These are phyloP conservation scores for Ganoderma leucocontextum DNA, from an alignment of 1,284 basidiomycete genomes.

Conservation along the genomic window DNA sequence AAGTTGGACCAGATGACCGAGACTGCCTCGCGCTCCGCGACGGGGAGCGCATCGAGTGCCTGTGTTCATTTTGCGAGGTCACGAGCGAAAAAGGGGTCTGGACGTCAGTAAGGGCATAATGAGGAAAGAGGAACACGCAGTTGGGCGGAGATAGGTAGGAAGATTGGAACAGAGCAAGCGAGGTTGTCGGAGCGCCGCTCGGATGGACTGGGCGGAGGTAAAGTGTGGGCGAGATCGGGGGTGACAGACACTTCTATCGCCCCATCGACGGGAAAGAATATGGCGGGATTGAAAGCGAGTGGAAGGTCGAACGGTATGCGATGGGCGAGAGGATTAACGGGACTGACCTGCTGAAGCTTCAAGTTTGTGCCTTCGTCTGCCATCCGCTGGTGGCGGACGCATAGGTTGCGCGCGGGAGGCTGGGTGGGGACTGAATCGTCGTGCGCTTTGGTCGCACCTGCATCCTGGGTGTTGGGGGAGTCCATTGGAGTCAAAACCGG, in stretches of 20 bases:
- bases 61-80: conserved; percentile 44
- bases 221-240: background rate
- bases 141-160: background rate
- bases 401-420: conserved; percentile 76
- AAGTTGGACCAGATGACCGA: conserved; percentile 97
- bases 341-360: conserved; percentile 89
- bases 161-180: background rate
- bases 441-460: conserved; percentile 11
- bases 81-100: background rate
- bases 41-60: conserved; percentile 93
- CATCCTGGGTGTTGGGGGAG: background rate
- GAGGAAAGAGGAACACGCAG: background rate
- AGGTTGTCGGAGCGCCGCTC: conserved; percentile 10
- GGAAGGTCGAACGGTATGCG: background rate
- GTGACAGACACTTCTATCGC: no score
- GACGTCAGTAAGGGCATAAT: background rate
- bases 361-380: conserved; percentile 95
- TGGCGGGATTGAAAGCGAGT: background rate
- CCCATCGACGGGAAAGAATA: background rate
- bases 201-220: background rate
- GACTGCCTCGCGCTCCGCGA: conserved; percentile 89
- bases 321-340: background rate
- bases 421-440: conserved; percentile 35
- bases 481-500: conserved; percentile 3
- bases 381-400: conserved; percentile 95